Evolutionary conservation across 2,329 filamentous ascomycete genomes (phyloP), one percentile per base, ranked within the genome.

Genomic region (Exophiala bonariae): DNA sequence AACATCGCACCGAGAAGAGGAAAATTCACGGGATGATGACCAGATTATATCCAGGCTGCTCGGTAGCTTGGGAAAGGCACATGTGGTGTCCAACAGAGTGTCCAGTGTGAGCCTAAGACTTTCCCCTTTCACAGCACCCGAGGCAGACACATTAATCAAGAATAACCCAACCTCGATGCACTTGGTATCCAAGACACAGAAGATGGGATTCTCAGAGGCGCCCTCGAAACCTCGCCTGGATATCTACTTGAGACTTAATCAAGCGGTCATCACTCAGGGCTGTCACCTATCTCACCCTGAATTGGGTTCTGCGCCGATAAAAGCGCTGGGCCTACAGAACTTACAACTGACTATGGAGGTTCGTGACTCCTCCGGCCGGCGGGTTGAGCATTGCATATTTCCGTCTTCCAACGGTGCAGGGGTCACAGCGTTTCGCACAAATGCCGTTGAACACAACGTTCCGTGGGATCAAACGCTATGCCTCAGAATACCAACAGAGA

Each of bases 171-270:
- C 92, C 0, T 72, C 95, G 11, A 80, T 99, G 11, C 86, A 95
- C 41, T 85, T 86, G 41, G 81, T 97, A 50, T 78, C 78, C 47
- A 86, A 86, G 65, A 95, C 91, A 1, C 86, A 78, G 60, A 93
- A 93, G 65, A 91, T 97, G 66, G 93, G 91, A 2, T 97, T 99
- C 65, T 89, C 92, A 3, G 91, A 91, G 10, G 91, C 91, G 2
- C 92, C 93, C 0, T 90, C 86, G 0, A 91, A 89, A 63, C 78
- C 87, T 13, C 79, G 95, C 59, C 96, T 90, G 9, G 95, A 99
- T 65, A 97, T 99, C 41, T 99, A 99, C 64, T 69, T 99, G 35
- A 96, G 90, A 0, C 69, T 99, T 38, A 82, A 83, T 48, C 84
- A 89, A 54, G 87, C 89, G 0, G 77, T 84, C n/a, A 74, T 99